These are phyloP conservation scores for Macadamia integrifolia DNA, from an alignment of 164 flowering plant genomes.

Conservation along the genomic window DNA sequence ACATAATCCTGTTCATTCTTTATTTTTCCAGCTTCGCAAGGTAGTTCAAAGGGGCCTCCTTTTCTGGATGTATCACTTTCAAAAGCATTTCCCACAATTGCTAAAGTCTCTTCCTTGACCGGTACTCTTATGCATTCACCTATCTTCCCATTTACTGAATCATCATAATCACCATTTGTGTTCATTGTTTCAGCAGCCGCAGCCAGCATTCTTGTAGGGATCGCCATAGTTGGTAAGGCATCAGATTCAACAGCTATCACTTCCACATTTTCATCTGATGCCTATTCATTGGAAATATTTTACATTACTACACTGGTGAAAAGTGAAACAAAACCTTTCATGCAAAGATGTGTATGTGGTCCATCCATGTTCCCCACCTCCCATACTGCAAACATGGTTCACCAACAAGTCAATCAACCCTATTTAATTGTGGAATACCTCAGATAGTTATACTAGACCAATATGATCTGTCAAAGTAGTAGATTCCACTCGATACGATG, in stretches of 20 bases:
- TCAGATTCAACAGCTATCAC: conserved; percentile 27
- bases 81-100: conserved; percentile 10
- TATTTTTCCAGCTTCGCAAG: conserved; percentile 11
- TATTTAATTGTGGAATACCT: neutral
- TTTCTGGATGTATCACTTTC: conserved; percentile 3
- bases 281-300: conserved; percentile 22
- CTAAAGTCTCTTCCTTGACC: conserved; percentile 12
- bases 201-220: conserved; percentile 13
- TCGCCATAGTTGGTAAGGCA: conserved; percentile 12
- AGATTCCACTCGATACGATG: neutral
- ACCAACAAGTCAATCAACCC: neutral
- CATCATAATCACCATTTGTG: conserved; percentile 3
- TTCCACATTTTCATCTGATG: conserved; percentile 16
- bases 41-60: conserved; percentile 6
- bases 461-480: neutral
- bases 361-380: neutral
- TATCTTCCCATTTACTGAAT: conserved; percentile 1
- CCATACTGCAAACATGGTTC: neutral
- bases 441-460: neutral
- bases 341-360: neutral
- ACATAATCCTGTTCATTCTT: conserved; percentile 5
- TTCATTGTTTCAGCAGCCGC: conserved; percentile 16
- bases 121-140: conserved; percentile 1
- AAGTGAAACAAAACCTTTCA: neutral
- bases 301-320: neutral